phyloP scores from a whole-genome alignment of 345 rosid genomes.

The Ailanthus altissimus region DNA sequence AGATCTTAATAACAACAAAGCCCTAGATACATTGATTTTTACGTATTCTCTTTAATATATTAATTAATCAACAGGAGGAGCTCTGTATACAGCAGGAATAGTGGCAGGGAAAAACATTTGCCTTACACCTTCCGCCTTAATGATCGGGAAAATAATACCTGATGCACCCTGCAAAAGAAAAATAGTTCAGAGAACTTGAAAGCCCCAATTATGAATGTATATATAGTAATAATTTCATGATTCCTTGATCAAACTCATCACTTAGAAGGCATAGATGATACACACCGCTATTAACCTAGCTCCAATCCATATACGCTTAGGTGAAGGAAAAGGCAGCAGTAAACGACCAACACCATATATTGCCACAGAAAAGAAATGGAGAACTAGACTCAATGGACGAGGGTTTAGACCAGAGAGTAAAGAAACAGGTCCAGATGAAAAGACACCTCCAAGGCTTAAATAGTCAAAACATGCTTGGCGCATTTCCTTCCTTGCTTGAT shows the following conservation, averaged over 20 bases:
- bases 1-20: background rate
- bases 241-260: background rate
- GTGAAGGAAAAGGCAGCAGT: conserved; percentile 54
- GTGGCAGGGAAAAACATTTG: conserved; percentile 52
- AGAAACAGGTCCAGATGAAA: conserved; percentile 50
- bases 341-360: conserved; percentile 55
- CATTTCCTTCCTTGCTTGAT: conserved; percentile 54
- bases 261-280: background rate
- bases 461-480: conserved; percentile 59
- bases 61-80: conserved; percentile 23
- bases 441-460: conserved; percentile 54
- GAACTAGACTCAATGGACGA: conserved; percentile 47
- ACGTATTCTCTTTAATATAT: background rate
- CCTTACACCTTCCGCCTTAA: conserved; percentile 53
- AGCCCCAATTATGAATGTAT: background rate
- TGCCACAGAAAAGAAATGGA: conserved; percentile 58
- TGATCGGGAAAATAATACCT: conserved; percentile 47
- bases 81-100: conserved; percentile 33
- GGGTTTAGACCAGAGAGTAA: conserved; percentile 60
- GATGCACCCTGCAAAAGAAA: conserved; percentile 40
- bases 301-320: conserved; percentile 47
- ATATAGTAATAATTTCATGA: background rate
- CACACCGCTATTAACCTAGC: conserved; percentile 49
- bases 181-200: background rate
- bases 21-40: background rate